phyloP scores from a whole-genome alignment of 352 stramenopile species.

The Globisporangium echinulatum region DNA sequence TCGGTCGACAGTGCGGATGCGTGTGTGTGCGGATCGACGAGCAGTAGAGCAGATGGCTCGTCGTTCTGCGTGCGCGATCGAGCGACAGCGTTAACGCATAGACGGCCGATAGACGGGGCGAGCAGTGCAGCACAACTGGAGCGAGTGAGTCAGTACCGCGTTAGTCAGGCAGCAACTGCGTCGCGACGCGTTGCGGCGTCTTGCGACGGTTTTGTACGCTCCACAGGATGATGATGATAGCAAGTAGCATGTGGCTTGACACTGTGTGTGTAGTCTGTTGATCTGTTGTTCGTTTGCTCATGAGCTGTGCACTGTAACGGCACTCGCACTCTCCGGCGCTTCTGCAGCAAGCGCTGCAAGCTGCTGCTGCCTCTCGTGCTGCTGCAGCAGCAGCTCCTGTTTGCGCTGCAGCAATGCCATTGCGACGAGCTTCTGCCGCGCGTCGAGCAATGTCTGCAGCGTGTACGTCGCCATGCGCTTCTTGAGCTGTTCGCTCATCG shows the following conservation, averaged over 20 bases:
- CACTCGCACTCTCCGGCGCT: background rate
- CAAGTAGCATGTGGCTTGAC: background rate
- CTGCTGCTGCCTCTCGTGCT: conserved; percentile 5
- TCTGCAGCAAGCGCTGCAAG: background rate
- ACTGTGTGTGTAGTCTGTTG: background rate
- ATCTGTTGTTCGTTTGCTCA: background rate
- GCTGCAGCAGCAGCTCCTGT: conserved; percentile 11
- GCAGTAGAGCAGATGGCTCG: too few species aligned
- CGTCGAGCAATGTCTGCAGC: conserved; percentile 52
- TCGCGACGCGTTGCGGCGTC: background rate
- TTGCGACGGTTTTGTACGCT: background rate
- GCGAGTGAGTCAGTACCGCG: background rate
- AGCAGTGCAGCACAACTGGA: background rate
- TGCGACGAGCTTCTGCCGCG: conserved; percentile 50
- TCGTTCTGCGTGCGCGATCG: too few species aligned
- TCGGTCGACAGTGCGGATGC: too few species aligned
- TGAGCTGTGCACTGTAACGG: conserved; percentile 10
- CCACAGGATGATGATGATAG: background rate
- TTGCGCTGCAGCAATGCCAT: conserved; percentile 38
- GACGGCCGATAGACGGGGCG: too few species aligned
- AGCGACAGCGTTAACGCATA: too few species aligned
- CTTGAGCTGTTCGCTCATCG: conserved; percentile 58
- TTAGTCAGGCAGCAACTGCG: background rate
- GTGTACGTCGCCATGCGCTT: conserved; percentile 79
- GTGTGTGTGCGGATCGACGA: too few species aligned